A percentile compares a stretch with the other conserved stretches of the same genome.
Evolutionary conservation across 805 yeast species (phyloP).

Genomic region (Schwanniomyces vanrijiae): DNA sequence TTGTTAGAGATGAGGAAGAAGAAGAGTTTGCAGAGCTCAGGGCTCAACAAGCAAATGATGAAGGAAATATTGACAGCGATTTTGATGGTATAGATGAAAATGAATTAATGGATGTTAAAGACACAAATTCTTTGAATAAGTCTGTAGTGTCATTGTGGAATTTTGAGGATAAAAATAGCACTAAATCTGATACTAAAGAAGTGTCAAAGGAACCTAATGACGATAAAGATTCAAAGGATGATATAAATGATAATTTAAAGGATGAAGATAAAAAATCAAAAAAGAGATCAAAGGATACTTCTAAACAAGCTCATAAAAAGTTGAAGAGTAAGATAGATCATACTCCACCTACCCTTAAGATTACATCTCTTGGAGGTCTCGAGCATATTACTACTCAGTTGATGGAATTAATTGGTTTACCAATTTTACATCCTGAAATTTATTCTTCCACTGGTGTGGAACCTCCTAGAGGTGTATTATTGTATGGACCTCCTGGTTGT

Average conservation of each 20-base stretch:
- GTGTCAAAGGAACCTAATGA: slow-evolving; percentile 5
- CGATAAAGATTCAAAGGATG: slow-evolving; percentile 5
- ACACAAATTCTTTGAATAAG: slow-evolving; percentile 71
- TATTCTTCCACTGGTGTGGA: slow-evolving; percentile 85
- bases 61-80: slow-evolving; percentile 36
- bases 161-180: slow-evolving; percentile 8
- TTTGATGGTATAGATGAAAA: slow-evolving; percentile 39
- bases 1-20: slow-evolving; percentile 59
- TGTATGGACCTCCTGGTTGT: slow-evolving; percentile 99
- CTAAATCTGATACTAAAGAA: slow-evolving; percentile 1
- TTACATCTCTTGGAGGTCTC: slow-evolving; percentile 86
- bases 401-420: slow-evolving; percentile 88
- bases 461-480: slow-evolving; percentile 88
- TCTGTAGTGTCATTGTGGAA: slow-evolving; percentile 75
- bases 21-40: slow-evolving; percentile 49
- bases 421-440: slow-evolving; percentile 91
- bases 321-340: slow-evolving; percentile 51
- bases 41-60: slow-evolving; percentile 14
- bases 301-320: slow-evolving; percentile 28
- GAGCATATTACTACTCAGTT: slow-evolving; percentile 81
- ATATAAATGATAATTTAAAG: slow-evolving; percentile 9
- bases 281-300: slow-evolving; percentile 52
- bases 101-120: slow-evolving; percentile 64
- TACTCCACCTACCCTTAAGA: slow-evolving; percentile 65
- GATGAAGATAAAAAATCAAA: slow-evolving; percentile 38